phyloP scores from a whole-genome alignment of 2,329 filamentous ascomycete genomes.

The Trichoderma guizhouense region DNA sequence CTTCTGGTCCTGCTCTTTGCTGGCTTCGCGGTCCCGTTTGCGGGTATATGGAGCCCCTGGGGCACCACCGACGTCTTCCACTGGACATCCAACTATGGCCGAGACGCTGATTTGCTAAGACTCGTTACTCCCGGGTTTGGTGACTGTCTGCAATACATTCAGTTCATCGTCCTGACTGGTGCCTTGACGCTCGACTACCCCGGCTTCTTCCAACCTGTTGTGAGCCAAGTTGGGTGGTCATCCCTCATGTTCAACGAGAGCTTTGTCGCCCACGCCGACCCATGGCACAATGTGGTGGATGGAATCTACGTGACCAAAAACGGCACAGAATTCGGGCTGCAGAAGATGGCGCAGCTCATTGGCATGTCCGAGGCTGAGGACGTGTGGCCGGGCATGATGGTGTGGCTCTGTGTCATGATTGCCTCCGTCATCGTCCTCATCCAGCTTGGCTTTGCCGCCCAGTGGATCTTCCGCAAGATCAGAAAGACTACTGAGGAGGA shows the following conservation, averaged over 20 bases:
- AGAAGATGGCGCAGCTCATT: conserved; percentile 73
- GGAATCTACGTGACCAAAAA: conserved; percentile 82
- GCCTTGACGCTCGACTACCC: conserved; percentile 84
- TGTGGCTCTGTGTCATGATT: conserved; percentile 82
- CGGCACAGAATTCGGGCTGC: conserved; percentile 79
- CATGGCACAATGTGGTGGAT: conserved; percentile 68
- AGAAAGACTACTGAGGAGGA: conserved; percentile 78
- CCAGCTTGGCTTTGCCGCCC: conserved; percentile 71
- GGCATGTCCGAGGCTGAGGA: conserved; percentile 75
- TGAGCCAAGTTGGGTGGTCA: conserved; percentile 87
- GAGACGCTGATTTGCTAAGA: conserved; percentile 85
- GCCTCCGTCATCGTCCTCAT: conserved; percentile 63
- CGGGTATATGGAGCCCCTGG: conserved; percentile 90
- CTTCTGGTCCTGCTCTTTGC: conserved; percentile 75
- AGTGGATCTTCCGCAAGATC: conserved; percentile 72
- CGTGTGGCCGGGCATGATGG: conserved; percentile 90
- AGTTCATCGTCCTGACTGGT: conserved; percentile 87
- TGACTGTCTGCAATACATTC: conserved; percentile 94
- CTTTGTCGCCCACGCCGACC: conserved; percentile 67
- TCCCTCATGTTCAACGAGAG: conserved; percentile 89
- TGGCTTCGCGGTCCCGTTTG: conserved; percentile 76
- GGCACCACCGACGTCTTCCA: conserved; percentile 85
- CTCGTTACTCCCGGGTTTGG: conserved; percentile 94
- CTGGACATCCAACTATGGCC: conserved; percentile 97
- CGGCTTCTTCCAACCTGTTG: conserved; percentile 87